phyloP scores from a whole-genome alignment of 352 stramenopile genomes.

The Hyaloperonospora brassicae region DNA sequence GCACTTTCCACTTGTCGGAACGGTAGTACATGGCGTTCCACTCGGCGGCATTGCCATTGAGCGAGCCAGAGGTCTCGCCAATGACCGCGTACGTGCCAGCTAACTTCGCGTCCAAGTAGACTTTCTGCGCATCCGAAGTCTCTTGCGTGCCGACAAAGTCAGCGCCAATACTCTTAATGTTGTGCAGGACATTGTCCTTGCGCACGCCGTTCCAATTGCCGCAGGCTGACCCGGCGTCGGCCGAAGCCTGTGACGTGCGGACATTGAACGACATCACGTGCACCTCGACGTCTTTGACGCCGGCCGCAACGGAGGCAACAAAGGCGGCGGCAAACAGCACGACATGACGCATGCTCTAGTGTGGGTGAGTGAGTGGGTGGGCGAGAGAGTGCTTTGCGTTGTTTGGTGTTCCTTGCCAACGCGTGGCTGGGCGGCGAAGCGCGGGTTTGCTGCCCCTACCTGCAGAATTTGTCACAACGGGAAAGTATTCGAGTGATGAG shows the following conservation, averaged over 20 bases:
- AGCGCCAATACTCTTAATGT: slow-evolving; percentile 42
- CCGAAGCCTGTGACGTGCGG: slow-evolving; percentile 51
- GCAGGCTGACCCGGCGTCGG: slow-evolving; percentile 33
- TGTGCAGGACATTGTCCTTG: slow-evolving; percentile 48
- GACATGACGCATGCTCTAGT: too few species aligned
- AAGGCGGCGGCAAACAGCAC: slow-evolving; percentile 21
- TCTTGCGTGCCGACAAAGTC: slow-evolving; percentile 81
- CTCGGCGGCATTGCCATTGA: slow-evolving; percentile 52
- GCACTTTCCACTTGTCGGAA: slow-evolving; percentile 40
- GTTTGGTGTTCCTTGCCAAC: too few species aligned
- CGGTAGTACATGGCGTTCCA: slow-evolving; percentile 63
- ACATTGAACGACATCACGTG: slow-evolving; percentile 78
- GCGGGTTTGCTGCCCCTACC: too few species aligned
- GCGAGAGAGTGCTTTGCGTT: too few species aligned
- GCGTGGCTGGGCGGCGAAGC: too few species aligned
- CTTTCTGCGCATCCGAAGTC: slow-evolving; percentile 62
- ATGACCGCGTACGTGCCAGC: slow-evolving; percentile 53
- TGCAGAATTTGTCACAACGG: too few species aligned
- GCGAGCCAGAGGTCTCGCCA: slow-evolving; percentile 45
- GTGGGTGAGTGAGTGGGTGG: too few species aligned
- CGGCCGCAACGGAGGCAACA: slow-evolving; percentile 11
- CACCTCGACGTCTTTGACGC: slow-evolving; percentile 37
- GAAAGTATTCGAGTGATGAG: too few species aligned
- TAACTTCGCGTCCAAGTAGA: slow-evolving; percentile 48
- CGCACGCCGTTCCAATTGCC: slow-evolving; percentile 60